Evolutionary conservation across 805 yeast genomes (phyloP).

Genomic region (Candida koratica): DNA sequence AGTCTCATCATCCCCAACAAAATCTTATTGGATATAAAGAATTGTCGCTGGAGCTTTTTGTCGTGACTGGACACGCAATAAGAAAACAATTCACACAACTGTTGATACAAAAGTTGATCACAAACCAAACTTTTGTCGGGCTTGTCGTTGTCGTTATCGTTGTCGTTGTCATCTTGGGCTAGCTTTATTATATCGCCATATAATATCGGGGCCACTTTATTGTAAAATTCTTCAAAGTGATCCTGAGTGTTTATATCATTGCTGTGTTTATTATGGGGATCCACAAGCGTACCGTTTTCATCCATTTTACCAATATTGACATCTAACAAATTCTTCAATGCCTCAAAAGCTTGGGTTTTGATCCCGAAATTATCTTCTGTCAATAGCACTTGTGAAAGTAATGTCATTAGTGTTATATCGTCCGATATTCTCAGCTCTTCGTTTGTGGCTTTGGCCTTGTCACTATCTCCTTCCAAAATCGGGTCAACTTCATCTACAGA

Average conservation of each 20-base stretch:
- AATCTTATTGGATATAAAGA: constrained; percentile 57
- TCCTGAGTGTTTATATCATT: constrained; percentile 35
- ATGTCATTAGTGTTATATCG: constrained; percentile 55
- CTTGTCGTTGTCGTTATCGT: constrained; percentile 5
- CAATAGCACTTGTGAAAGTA: constrained; percentile 56
- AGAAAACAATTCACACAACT: constrained; percentile 65
- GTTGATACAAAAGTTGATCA: constrained; percentile 48
- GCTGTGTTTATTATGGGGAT: constrained; percentile 1
- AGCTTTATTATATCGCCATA: constrained; percentile 47
- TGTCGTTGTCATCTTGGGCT: constrained; percentile 12
- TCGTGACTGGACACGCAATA: constrained; percentile 69
- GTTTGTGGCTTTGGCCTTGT: constrained; percentile 1
- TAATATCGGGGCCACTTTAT: constrained; percentile 54
- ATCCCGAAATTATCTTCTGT: constrained; percentile 67
- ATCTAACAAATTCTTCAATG: constrained; percentile 69
- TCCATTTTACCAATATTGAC: constrained; percentile 38
- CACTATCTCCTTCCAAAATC: constrained; percentile 14
- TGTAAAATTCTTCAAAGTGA: constrained; percentile 60
- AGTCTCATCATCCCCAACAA: constrained; percentile 53
- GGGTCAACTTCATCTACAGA: constrained; percentile 31
- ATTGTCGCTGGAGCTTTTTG: constrained; percentile 51
- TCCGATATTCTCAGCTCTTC: constrained; percentile 34
- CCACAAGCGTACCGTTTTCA: constrained; percentile 11
- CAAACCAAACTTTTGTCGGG: constrained; percentile 7
- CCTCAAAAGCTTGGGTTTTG: constrained; percentile 80